phyloP scores from a whole-genome alignment of 208 protist genomes.

The Wallacemonas sp. region DNA sequence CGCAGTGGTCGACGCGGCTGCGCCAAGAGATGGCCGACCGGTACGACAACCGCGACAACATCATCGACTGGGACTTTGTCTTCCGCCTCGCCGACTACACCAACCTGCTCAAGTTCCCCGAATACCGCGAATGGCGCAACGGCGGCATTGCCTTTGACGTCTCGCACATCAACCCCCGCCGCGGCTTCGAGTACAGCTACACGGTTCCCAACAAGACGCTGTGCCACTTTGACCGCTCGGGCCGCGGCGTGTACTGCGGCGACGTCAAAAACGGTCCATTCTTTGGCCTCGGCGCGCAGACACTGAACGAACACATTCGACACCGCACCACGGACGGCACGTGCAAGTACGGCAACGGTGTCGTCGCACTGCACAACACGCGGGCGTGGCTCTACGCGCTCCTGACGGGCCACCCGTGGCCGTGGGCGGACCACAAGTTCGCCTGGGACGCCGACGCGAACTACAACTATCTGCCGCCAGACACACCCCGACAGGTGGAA shows the following conservation, averaged over 20 bases:
- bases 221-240: slow-evolving; percentile 78
- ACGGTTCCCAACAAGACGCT: slow-evolving; percentile 85
- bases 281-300: slow-evolving; percentile 75
- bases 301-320: slow-evolving; percentile 67
- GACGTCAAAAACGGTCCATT: slow-evolving; percentile 91
- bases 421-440: slow-evolving; percentile 87
- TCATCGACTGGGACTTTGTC: slow-evolving; percentile 94
- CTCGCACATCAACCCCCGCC: slow-evolving; percentile 83
- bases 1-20: slow-evolving; percentile 65
- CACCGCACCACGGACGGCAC: slow-evolving; percentile 78
- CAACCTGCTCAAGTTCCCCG: slow-evolving; percentile 84
- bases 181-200: slow-evolving; percentile 79
- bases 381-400: slow-evolving; percentile 89
- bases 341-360: slow-evolving; percentile 89
- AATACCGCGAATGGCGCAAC: slow-evolving; percentile 90
- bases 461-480: slow-evolving; percentile 86
- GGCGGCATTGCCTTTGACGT: slow-evolving; percentile 87
- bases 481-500: slow-evolving; percentile 55
- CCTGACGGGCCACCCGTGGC: slow-evolving; percentile 77
- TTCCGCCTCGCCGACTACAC: slow-evolving; percentile 86
- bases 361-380: slow-evolving; percentile 89
- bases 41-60: slow-evolving; percentile 91
- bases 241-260: slow-evolving; percentile 66
- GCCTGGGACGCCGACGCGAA: slow-evolving; percentile 83
- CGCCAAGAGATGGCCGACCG: slow-evolving; percentile 91